Percentiles rank a stretch among this genome's conserved stretches.
These are phyloP conservation scores for Neurospora intermedia DNA, from an alignment of 495 filamentous ascomycete species.

Conservation along the genomic window DNA sequence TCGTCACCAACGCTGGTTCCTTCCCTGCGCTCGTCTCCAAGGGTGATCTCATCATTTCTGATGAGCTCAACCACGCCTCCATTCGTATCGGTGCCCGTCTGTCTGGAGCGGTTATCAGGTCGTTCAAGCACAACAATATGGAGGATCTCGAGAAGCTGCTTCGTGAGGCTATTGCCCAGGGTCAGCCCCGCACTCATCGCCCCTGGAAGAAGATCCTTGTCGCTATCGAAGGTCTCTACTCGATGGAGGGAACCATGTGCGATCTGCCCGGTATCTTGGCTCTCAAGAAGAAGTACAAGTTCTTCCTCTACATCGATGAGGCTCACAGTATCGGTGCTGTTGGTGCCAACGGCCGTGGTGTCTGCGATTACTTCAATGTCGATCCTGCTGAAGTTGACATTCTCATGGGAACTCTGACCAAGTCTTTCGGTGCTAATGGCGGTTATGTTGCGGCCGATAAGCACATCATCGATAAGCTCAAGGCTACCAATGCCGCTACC, in stretches of 20 bases:
- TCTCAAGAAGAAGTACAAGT: constrained; percentile 93
- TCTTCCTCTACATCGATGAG: constrained; percentile 89
- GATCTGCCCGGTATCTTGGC: constrained; percentile 78
- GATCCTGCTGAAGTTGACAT: constrained; percentile 85
- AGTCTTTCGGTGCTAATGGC: constrained; percentile 97
- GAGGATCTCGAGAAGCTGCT: constrained; percentile 70
- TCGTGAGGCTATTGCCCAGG: constrained; percentile 86
- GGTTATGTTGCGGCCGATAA: constrained; percentile 91
- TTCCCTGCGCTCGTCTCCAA: constrained; percentile 88
- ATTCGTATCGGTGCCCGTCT: constrained; percentile 91
- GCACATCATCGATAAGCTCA: constrained; percentile 82
- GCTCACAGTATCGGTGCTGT: constrained; percentile 94
- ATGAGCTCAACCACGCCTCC: constrained; percentile 95
- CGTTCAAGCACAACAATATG: constrained; percentile 98
- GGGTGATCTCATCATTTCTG: constrained; percentile 85
- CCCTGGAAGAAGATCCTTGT: constrained; percentile 99
- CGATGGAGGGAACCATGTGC: constrained; percentile 98
- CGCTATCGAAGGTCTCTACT: constrained; percentile 93
- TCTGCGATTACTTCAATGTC: constrained; percentile 94
- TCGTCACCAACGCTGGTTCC: constrained; percentile 81
- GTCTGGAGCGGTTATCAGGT: constrained; percentile 85
- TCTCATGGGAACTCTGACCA: constrained; percentile 96
- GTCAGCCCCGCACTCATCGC: constrained; percentile 90
- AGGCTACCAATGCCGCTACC: constrained; percentile 72
- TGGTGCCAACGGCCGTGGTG: constrained; percentile 76